Evolutionary conservation across 2,329 filamentous ascomycete species (phyloP).

Genomic region (Beauveria sp.): DNA sequence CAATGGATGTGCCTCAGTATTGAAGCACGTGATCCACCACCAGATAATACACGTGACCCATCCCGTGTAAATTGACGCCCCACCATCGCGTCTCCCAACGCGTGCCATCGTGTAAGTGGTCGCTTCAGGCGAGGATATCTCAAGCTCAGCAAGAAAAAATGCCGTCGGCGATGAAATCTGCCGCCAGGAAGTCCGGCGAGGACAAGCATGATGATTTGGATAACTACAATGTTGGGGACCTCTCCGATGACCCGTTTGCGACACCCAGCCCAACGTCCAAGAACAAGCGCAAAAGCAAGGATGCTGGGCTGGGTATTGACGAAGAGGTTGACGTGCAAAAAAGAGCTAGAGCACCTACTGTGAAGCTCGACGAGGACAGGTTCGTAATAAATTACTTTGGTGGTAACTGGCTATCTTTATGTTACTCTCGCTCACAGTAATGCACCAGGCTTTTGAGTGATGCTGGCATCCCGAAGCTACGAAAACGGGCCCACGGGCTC

Average conservation of each 20-base stretch:
- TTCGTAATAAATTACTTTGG: conserved; percentile 24
- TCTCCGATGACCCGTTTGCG: conserved; percentile 39
- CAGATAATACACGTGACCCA: conserved; percentile 7
- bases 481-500: conserved; percentile 61
- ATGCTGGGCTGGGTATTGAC: conserved; percentile 66
- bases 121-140: neutral
- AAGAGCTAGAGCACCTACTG: conserved; percentile 60
- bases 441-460: conserved; percentile 64
- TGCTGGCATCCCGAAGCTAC: conserved; percentile 75
- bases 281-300: conserved; percentile 42
- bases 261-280: conserved; percentile 34
- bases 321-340: conserved; percentile 78
- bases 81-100: conserved; percentile 17
- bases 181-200: neutral
- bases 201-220: conserved; percentile 56
- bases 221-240: conserved; percentile 61
- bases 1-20: conserved; percentile 23
- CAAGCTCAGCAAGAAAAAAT: conserved; percentile 12
- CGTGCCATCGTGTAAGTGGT: conserved; percentile 14
- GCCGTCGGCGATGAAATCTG: conserved; percentile 13
- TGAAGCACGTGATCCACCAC: conserved; percentile 21
- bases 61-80: conserved; percentile 9
- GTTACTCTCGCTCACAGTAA: neutral
- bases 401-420: neutral
- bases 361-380: conserved; percentile 82